phyloP scores from a whole-genome alignment of 2,329 filamentous ascomycete species.

The Cladosporium sphaerospermum region DNA sequence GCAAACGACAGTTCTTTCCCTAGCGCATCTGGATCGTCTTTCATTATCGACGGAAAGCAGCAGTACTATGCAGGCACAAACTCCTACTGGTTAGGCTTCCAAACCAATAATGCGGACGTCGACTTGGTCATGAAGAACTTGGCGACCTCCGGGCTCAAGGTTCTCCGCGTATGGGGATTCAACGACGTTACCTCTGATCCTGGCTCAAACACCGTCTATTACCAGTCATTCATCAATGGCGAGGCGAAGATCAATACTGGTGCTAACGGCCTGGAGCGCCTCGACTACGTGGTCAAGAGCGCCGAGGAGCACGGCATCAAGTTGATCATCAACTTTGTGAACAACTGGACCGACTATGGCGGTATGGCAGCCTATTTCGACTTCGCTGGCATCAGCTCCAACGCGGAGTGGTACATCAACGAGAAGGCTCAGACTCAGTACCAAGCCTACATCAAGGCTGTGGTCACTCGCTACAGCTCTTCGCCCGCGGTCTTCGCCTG shows the following conservation, averaged over 20 bases:
- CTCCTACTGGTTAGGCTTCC: constrained; percentile 51
- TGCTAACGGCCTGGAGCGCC: constrained; percentile 54
- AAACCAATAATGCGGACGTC: constrained; percentile 49
- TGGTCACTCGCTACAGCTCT: constrained; percentile 54
- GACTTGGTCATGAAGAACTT: constrained; percentile 45
- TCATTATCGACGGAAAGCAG: constrained; percentile 40
- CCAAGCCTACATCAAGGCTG: constrained; percentile 53
- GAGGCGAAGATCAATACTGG: constrained; percentile 58
- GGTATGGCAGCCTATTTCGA: constrained; percentile 55
- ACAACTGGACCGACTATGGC: constrained; percentile 65
- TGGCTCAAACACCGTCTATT: constrained; percentile 45
- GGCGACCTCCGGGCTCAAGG: constrained; percentile 47
- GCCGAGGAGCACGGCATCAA: constrained; percentile 57
- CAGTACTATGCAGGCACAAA: constrained; percentile 51
- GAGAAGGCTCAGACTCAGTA: constrained; percentile 46
- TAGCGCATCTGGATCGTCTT: constrained; percentile 23
- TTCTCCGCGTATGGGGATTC: constrained; percentile 58
- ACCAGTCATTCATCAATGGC: constrained; percentile 47
- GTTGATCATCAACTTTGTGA: constrained; percentile 60
- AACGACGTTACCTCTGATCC: constrained; percentile 48
- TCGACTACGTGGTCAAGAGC: constrained; percentile 57
- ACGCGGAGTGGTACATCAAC: constrained; percentile 54
- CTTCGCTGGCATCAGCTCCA: constrained; percentile 47
- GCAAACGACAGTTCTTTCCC: constrained; percentile 10
- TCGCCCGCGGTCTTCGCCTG: constrained; percentile 59